phyloP scores from a whole-genome alignment of 805 yeast genomes.

The Kregervanrija delftensis region DNA sequence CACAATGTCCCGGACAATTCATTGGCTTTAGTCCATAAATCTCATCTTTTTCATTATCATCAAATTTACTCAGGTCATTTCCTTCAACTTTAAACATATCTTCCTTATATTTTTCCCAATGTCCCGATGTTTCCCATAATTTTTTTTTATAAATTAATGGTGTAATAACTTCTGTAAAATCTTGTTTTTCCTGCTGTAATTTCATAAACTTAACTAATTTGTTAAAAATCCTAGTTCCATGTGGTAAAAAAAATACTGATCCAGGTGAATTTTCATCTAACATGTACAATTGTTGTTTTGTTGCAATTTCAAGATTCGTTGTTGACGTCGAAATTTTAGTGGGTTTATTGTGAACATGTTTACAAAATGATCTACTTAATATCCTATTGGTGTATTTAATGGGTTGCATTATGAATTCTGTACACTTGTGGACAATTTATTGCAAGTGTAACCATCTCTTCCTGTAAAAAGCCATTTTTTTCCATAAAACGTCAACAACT shows the following conservation, averaged over 20 bases:
- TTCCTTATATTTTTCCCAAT: constrained; percentile 90
- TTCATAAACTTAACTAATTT: constrained; percentile 78
- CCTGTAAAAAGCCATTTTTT: background rate
- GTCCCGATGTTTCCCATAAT: constrained; percentile 89
- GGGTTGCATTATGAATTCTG: no score
- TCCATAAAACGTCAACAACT: background rate
- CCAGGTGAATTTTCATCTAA: constrained; percentile 86
- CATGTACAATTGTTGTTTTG: constrained; percentile 67
- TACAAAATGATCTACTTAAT: constrained; percentile 1
- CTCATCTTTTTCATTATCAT: constrained; percentile 32
- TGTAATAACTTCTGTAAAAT: constrained; percentile 87
- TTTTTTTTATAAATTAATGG: constrained; percentile 80
- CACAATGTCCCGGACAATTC: constrained; percentile 60
- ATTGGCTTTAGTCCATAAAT: constrained; percentile 71
- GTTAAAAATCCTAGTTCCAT: constrained; percentile 84
- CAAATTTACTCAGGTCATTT: constrained; percentile 28
- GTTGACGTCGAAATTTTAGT: constrained; percentile 24
- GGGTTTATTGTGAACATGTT: constrained; percentile 13
- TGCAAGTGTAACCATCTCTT: no score
- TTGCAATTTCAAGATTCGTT: constrained; percentile 39
- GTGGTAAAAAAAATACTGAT: constrained; percentile 84
- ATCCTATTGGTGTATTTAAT: background rate
- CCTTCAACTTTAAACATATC: constrained; percentile 91
- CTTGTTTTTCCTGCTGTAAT: constrained; percentile 69
- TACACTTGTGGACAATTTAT: no score